Evolutionary conservation across 2,329 filamentous ascomycete species (phyloP).

Genomic region (Aspergillus pseudoglaucus): DNA sequence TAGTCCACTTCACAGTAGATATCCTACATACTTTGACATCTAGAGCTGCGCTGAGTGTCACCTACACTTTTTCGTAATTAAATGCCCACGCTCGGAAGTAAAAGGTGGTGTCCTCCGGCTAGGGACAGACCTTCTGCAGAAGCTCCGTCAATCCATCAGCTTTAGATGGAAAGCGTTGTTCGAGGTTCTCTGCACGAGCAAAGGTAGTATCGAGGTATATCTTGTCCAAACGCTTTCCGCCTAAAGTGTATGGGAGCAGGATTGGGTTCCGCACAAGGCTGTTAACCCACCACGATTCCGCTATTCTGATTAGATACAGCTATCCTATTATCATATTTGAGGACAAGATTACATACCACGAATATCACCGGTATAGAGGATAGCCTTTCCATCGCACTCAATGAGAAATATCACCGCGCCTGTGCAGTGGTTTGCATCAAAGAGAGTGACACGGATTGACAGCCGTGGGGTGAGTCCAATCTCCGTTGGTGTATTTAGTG

Average conservation of each 20-base stretch:
- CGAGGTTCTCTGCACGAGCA: slow-evolving; percentile 45
- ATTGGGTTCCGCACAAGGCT: slow-evolving; percentile 63
- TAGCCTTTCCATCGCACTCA: slow-evolving; percentile 63
- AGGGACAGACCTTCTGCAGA: slow-evolving; percentile 58
- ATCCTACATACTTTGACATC: slow-evolving; percentile 49
- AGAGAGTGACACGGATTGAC: slow-evolving; percentile 70
- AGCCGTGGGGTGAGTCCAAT: slow-evolving; percentile 67
- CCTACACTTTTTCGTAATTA: slow-evolving; percentile 88
- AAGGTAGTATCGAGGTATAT: slow-evolving; percentile 90
- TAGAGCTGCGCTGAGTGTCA: slow-evolving; percentile 66
- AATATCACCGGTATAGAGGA: slow-evolving; percentile 86
- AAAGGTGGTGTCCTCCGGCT: slow-evolving; percentile 69
- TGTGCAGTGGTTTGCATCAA: slow-evolving; percentile 88
- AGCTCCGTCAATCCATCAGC: slow-evolving; percentile 71
- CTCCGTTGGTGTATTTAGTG: slow-evolving; percentile 68
- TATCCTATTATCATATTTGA: neutral
- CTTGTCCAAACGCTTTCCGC: slow-evolving; percentile 63
- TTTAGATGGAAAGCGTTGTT: slow-evolving; percentile 55
- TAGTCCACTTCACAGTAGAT: neutral
- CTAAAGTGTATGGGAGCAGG: slow-evolving; percentile 65
- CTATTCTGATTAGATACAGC: slow-evolving; percentile 19
- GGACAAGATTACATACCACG: slow-evolving; percentile 42
- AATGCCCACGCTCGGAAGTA: slow-evolving; percentile 88
- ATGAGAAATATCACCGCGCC: slow-evolving; percentile 92
- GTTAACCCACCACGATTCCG: slow-evolving; percentile 81